Evolutionary conservation across 345 rosid species (phyloP), one percentile per base, ranked within the genome.

Genomic region (Xanthoceras sorbifolium): DNA sequence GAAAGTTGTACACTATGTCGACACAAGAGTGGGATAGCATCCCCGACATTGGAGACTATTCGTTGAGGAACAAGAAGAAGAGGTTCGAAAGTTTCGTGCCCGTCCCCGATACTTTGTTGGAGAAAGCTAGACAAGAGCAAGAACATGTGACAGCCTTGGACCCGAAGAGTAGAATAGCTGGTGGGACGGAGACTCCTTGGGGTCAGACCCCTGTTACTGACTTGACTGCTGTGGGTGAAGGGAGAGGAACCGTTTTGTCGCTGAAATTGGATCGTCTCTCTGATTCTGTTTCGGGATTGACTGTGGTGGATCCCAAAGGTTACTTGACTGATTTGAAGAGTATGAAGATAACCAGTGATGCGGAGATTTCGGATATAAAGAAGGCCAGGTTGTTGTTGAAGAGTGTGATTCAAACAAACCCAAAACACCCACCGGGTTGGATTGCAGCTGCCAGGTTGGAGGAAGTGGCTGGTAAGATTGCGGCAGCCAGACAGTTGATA

Each of bases 81-180:
- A 86, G 88, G 79, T 95, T 93, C 59, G 99, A 93, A 88, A 95
- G 99, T 73, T 93, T 95, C 52, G 97, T 95, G 52, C 99, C 97
- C 1, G 85, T 89, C 52, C 98, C 97, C 0, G 97, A 95, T 70
- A 95, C 99, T 0, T 87, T 95, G 52, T 84, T 93, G 76, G 98
- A 95, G 88, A 95, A 92, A 87, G 98, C 98, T 0, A 89, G 97
- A 89, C 91, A 95, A 80, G 98, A 95, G 59, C 87, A 91, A 76
- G 98, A 95, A 86, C 98, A 92, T 55, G 98, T 93, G 50, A 90
- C 93, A n/a, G 97, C 97, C 0, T 87, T 95, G 83, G 99, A 95
- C 70, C 99, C 98, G 0, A 93, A 91, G 89, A 90, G 97, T 57
- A 76, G 93, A 73, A 83, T 89, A 14, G 94, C 90, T 23, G 87